These are phyloP conservation scores for Przewalskia tangutica DNA, from an alignment of 257 asterid species.

Conservation along the genomic window DNA sequence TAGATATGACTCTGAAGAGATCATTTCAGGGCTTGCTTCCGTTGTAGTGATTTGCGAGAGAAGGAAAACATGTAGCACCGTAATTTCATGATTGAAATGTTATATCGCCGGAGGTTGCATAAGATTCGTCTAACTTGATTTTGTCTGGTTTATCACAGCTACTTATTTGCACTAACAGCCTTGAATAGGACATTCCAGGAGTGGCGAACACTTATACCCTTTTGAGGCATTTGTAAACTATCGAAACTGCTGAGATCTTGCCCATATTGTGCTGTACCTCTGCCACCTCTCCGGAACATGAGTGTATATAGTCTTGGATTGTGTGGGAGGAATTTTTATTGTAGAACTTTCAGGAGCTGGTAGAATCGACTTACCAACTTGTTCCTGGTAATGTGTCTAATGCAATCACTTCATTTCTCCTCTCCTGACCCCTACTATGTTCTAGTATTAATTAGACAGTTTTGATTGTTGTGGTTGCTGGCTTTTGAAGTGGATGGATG, in stretches of 20 bases:
- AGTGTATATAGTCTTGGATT: neutral
- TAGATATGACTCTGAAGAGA: constrained; percentile 14
- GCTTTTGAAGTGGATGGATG: neutral
- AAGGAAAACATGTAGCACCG: constrained; percentile 21
- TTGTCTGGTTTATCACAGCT: constrained; percentile 29
- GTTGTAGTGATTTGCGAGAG: constrained; percentile 23
- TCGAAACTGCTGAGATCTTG: constrained; percentile 11
- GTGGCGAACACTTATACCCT: constrained; percentile 1
- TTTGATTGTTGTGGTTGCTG: neutral
- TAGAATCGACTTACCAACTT: neutral
- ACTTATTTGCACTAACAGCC: constrained; percentile 25
- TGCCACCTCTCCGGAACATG: constrained; percentile 18
- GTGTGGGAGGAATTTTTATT: constrained; percentile 4
- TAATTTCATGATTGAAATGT: constrained; percentile 19
- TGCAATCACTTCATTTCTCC: neutral
- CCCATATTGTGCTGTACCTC: constrained; percentile 4
- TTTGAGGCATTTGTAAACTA: constrained; percentile 22
- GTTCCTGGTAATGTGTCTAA: neutral
- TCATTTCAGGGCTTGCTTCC: constrained; percentile 5
- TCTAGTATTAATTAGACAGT: neutral
- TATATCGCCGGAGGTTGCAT: constrained; percentile 10
- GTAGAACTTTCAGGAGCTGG: constrained; percentile 2
- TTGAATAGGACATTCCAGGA: constrained; percentile 18
- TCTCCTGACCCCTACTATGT: neutral
- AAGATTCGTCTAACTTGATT: constrained; percentile 25